Evolutionary conservation across 208 protist genomes (phyloP).

Genomic region (Trypanosoma scelopori): DNA sequence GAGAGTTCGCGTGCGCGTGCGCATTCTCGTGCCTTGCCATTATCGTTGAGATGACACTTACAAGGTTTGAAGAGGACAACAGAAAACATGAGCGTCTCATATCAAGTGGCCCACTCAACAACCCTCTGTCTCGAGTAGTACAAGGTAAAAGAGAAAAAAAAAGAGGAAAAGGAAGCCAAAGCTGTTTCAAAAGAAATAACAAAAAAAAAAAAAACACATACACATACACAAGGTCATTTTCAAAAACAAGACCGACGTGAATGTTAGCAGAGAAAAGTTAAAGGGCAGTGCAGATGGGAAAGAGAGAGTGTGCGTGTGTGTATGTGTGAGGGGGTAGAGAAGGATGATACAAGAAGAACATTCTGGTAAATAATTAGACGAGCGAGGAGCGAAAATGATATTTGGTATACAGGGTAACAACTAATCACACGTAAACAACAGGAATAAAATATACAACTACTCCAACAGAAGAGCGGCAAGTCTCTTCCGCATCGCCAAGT

Average conservation of each 20-base stretch:
- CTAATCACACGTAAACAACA: conserved; percentile 10
- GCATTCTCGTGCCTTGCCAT: conserved; percentile 4
- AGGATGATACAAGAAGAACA: no score
- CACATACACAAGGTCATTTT: not conserved
- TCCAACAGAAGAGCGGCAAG: conserved; percentile 15
- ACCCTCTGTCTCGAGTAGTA: conserved; percentile 5
- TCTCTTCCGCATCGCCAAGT: conserved; percentile 24
- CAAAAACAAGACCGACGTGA: no score
- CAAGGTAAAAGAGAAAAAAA: conserved; percentile 10
- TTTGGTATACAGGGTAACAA: not conserved
- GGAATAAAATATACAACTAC: conserved; percentile 4
- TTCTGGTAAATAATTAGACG: no score
- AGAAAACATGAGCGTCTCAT: conserved; percentile 28
- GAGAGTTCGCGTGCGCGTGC: no score
- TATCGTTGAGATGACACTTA: conserved; percentile 21
- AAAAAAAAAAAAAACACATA: not conserved
- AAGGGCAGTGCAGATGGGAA: no score
- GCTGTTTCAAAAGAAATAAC: not conserved
- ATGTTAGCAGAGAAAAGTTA: no score
- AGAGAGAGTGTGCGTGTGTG: no score
- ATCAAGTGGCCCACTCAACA: not conserved
- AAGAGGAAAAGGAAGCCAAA: conserved; percentile 3
- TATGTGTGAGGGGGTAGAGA: no score
- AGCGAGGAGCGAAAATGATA: not conserved
- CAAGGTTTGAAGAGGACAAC: conserved; percentile 12